phyloP scores from a whole-genome alignment of 2,329 filamentous ascomycete genomes.

The Helotiales sp. region DNA sequence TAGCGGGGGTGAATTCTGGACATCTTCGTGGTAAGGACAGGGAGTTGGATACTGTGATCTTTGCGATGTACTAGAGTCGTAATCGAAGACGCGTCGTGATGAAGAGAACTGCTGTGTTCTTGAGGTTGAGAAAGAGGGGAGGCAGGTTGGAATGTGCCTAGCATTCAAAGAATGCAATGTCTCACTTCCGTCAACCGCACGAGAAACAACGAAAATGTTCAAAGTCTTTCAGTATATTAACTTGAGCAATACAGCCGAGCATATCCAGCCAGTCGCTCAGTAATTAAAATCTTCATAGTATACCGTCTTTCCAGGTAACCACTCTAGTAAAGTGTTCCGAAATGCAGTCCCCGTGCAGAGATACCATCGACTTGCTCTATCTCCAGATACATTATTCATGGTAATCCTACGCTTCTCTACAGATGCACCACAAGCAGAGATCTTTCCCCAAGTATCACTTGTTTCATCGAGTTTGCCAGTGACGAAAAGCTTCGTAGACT shows the following conservation, averaged over 20 bases:
- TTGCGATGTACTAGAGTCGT: background rate
- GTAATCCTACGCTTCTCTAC: slow-evolving; percentile 47
- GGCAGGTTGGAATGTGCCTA: background rate
- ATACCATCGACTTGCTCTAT: slow-evolving; percentile 50
- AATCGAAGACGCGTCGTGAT: too few relatives aligned
- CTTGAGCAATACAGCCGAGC: slow-evolving; percentile 22
- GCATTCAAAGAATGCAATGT: background rate
- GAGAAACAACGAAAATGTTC: background rate
- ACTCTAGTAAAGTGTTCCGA: slow-evolving; percentile 47
- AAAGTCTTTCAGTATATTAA: slow-evolving; percentile 25
- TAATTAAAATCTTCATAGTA: slow-evolving; percentile 51
- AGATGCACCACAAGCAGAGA: slow-evolving; percentile 31
- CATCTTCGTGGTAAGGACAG: background rate
- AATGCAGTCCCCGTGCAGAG: slow-evolving; percentile 55
- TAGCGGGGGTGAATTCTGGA: slow-evolving; percentile 14
- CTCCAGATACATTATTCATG: slow-evolving; percentile 44
- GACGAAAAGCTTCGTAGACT: slow-evolving; percentile 61
- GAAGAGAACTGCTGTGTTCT: background rate
- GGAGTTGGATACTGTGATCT: background rate
- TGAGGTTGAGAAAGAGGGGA: background rate
- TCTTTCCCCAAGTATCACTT: slow-evolving; percentile 30
- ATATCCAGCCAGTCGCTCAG: slow-evolving; percentile 10
- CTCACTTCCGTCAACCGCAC: background rate
- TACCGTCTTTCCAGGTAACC: slow-evolving; percentile 47
- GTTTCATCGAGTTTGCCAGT: slow-evolving; percentile 47